Base-by-base conservation (phyloP, 257 asterid species). In the Buddleja alternifolia region DNA sequence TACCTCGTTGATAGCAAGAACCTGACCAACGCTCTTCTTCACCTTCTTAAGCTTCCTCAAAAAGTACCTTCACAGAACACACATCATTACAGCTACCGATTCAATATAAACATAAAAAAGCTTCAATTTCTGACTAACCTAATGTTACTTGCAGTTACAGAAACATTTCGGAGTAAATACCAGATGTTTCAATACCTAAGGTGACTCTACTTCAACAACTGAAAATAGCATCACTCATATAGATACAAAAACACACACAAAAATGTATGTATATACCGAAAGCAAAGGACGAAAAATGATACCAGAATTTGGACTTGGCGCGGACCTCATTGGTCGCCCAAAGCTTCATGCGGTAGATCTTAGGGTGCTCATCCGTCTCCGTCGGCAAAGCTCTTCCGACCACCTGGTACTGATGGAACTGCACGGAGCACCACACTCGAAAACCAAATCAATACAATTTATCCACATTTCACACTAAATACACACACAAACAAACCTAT, bases 311-410 rank as follows among this genome's bases (percentile, higher is more conserved):
- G 53, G 96, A 88, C 71, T 88, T 88, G 52, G 96, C 91, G 47
- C 93, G 96, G 76, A 88, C 96, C 81, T 88, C 96, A 60, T 88
- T 88, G 48, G 96, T 84, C 20, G 93, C 91, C 93, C 93, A 89
- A 1, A 86, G 91, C 83, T 89, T 89, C 96, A 89, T 89, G 37
- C 96, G 82, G 68, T 86, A 89, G 78, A 89, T 89, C 84, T 89
- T 89, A 0, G 96, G 96, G 40, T 83, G 93, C 63, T 86, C 91
- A 52, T 89, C 96, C 7, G 78, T 69, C 80, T 84, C 93, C 47
- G 96, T 81, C 56, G 96, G 96, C 71, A 89, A 62, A 71, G 90
- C 96, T 70, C 96, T 89, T 1, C 96, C 96, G 41, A 86, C 96
- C 72, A 89, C 96, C 83, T 89, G 96, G 80, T 84, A 89, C 74